Percentiles rank a stretch among this genome's conserved stretches.
These are phyloP conservation scores for Magnolia sinica DNA, from an alignment of 164 flowering plant species.

Conservation along the genomic window DNA sequence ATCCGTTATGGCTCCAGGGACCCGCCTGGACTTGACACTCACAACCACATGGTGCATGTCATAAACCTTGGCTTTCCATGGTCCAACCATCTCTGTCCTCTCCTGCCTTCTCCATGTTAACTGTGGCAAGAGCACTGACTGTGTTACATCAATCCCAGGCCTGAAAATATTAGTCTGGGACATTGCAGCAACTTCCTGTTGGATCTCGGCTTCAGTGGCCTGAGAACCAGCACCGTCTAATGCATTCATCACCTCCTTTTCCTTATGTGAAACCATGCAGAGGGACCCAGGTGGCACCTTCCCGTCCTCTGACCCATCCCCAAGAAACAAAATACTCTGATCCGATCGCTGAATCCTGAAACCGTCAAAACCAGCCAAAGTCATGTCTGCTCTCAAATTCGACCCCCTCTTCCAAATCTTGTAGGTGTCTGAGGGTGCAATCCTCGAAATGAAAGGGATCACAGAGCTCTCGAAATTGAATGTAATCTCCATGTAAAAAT, in stretches of 20 bases:
- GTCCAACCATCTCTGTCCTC: slow-evolving; percentile 68
- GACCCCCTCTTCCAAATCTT: slow-evolving; percentile 89
- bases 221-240: slow-evolving; percentile 82
- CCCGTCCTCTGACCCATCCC: slow-evolving; percentile 90
- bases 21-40: slow-evolving; percentile 82
- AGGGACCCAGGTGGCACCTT: slow-evolving; percentile 68
- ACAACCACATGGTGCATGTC: slow-evolving; percentile 93
- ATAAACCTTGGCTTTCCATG: slow-evolving; percentile 86
- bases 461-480: slow-evolving; percentile 94
- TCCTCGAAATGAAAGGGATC: slow-evolving; percentile 76
- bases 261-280: slow-evolving; percentile 75
- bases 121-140: slow-evolving; percentile 82
- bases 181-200: slow-evolving; percentile 77
- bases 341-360: slow-evolving; percentile 81
- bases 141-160: slow-evolving; percentile 93
- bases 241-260: slow-evolving; percentile 83
- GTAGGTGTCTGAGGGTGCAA: slow-evolving; percentile 91
- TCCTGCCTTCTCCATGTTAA: slow-evolving; percentile 86
- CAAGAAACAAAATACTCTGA: slow-evolving; percentile 80
- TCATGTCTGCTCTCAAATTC: slow-evolving; percentile 88
- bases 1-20: slow-evolving; percentile 87
- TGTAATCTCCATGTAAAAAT: slow-evolving; percentile 88
- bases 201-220: slow-evolving; percentile 70
- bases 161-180: slow-evolving; percentile 81
- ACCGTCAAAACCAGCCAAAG: slow-evolving; percentile 90